These are phyloP conservation scores for Pouteria campechiana DNA, from an alignment of 179 eudicot genomes.

Conservation along the genomic window DNA sequence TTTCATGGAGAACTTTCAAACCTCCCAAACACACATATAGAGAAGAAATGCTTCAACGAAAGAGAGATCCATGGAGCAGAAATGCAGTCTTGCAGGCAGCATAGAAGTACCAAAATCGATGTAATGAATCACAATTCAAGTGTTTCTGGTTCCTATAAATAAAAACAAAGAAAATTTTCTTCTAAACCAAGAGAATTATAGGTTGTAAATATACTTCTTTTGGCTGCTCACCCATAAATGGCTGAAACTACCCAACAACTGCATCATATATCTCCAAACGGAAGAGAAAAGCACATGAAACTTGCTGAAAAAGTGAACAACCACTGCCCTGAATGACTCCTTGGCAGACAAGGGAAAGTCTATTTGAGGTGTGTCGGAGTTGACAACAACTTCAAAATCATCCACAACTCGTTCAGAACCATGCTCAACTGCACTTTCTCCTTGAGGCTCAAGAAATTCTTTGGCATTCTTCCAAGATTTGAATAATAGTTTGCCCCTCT, in stretches of 20 bases:
- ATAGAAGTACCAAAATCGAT: no score
- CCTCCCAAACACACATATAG: no score
- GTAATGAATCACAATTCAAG: no score
- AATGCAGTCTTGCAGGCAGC: no score
- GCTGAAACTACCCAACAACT: constrained; percentile 50
- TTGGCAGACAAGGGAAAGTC: constrained; percentile 50
- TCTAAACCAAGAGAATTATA: no score
- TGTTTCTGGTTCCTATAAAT: no score
- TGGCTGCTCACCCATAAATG: constrained; percentile 77
- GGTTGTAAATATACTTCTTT: no score
- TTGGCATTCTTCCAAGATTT: constrained; percentile 52
- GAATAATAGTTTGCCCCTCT: constrained; percentile 31
- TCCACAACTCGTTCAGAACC: constrained; percentile 20
- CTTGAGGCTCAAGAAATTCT: constrained; percentile 34
- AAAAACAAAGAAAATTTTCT: no score
- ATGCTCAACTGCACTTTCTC: constrained; percentile 34
- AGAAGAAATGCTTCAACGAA: no score
- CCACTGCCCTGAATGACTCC: constrained; percentile 55
- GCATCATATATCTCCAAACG: constrained; percentile 52
- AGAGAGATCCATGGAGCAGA: no score
- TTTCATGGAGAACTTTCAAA: no score
- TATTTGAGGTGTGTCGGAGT: constrained; percentile 41
- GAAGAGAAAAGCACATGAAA: constrained; percentile 79
- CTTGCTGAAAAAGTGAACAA: constrained; percentile 46
- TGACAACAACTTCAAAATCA: constrained; percentile 23